phyloP scores from a whole-genome alignment of 371 early-diverging fungal genomes.

The Apophysomyces trapeziformis region DNA sequence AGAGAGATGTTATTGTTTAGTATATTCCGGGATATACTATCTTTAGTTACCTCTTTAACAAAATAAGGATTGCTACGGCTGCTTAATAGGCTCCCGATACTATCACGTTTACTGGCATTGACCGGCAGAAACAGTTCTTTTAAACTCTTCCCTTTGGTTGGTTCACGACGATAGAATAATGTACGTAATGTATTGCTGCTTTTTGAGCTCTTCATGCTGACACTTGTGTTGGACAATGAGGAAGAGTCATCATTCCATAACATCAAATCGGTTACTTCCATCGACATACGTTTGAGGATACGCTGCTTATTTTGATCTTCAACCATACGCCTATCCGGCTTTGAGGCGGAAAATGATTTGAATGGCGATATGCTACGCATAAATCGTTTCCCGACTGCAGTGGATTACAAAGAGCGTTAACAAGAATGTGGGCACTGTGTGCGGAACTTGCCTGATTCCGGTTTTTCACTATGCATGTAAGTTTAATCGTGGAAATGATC shows the following conservation, averaged over 20 bases:
- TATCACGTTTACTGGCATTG: constrained; percentile 6
- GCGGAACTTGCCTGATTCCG: constrained; percentile 8
- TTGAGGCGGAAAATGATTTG: constrained; percentile 3
- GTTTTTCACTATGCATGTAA: constrained; percentile 5
- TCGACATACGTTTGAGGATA: constrained; percentile 3
- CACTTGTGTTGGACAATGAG: neutral
- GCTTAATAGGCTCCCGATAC: neutral
- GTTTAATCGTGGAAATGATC: neutral
- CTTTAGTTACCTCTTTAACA: neutral
- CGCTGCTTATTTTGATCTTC: neutral
- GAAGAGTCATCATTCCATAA: constrained; percentile 1
- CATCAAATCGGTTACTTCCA: constrained; percentile 6
- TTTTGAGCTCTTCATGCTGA: constrained; percentile 7
- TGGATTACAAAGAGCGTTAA: neutral
- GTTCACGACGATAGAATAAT: constrained; percentile 1
- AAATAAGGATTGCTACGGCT: constrained; percentile 5
- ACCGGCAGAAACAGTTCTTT: neutral
- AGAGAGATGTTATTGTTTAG: neutral
- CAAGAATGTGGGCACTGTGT: too few species aligned
- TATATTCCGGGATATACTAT: neutral
- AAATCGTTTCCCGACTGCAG: constrained; percentile 16
- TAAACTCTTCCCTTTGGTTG: neutral
- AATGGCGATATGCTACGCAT: constrained; percentile 19
- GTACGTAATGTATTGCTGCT: constrained; percentile 7
- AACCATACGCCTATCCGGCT: neutral